Conservation (phyloP, 371 early-diverging fungal species). For the Saksenaea oblongispora region DNA sequence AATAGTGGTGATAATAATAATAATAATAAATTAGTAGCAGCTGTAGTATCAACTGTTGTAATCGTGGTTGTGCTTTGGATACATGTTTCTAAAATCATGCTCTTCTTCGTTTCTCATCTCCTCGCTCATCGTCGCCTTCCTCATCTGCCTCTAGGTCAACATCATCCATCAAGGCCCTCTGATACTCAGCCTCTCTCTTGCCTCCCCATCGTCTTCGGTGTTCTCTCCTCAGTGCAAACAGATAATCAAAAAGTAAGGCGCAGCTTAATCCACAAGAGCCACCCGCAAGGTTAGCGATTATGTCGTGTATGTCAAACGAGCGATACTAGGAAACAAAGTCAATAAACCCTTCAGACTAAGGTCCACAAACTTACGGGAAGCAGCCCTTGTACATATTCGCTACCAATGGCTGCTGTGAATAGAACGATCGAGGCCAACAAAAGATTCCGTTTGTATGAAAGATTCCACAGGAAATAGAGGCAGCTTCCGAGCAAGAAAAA, state of each 20-base stretch:
- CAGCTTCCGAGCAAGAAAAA: slow-evolving; percentile 37
- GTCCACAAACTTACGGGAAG: slow-evolving; percentile 36
- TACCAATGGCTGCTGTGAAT: slow-evolving; percentile 29
- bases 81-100: too few relatives aligned
- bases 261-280: slow-evolving; percentile 29
- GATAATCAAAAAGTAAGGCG: slow-evolving; percentile 31
- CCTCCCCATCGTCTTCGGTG: slow-evolving; percentile 41
- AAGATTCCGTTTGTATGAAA: slow-evolving; percentile 40
- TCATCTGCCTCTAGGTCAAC: slow-evolving; percentile 27
- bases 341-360: neutral
- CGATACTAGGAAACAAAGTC: slow-evolving; percentile 34
- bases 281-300: slow-evolving; percentile 45
- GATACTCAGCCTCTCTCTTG: slow-evolving; percentile 42
- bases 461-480: slow-evolving; percentile 48
- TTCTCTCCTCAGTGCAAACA: slow-evolving; percentile 23
- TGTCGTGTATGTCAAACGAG: slow-evolving; percentile 48
- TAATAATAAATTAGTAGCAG: neutral
- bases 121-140: slow-evolving; percentile 11
- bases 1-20: too few relatives aligned
- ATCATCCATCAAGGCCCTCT: slow-evolving; percentile 44
- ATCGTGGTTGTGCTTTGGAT: neutral
- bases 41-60: neutral
- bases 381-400: slow-evolving; percentile 48
- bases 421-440: slow-evolving; percentile 26
- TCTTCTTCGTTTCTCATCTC: too few relatives aligned